Evolutionary conservation across 2,329 filamentous ascomycete species (phyloP).

Genomic region (Pseudocercospora musae): DNA sequence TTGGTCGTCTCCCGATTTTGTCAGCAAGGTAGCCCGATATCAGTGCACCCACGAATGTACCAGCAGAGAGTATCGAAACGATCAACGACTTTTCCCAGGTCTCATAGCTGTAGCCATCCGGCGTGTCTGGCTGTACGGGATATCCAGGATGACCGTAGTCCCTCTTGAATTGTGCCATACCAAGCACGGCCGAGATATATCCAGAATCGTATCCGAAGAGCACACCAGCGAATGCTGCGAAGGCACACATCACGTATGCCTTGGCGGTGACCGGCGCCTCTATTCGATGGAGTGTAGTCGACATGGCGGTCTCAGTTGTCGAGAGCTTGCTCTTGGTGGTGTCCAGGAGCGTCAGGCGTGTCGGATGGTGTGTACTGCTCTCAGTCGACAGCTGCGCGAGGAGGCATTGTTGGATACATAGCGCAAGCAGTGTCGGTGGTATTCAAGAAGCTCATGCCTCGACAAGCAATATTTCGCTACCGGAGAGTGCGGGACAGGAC

Average conservation of each 20-base stretch:
- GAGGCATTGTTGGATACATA: constrained; percentile 3
- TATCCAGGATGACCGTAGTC: constrained; percentile 31
- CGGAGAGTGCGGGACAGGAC: background rate
- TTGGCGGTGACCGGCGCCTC: constrained; percentile 38
- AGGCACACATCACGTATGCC: constrained; percentile 60
- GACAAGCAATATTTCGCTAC: background rate
- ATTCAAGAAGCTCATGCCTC: background rate
- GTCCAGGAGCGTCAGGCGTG: background rate
- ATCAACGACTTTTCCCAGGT: constrained; percentile 54
- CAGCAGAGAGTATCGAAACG: constrained; percentile 72
- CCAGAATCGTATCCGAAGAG: constrained; percentile 60
- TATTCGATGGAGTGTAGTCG: constrained; percentile 24
- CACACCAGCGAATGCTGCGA: constrained; percentile 59
- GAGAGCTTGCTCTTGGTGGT: background rate
- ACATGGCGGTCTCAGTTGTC: background rate
- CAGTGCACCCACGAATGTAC: constrained; percentile 73
- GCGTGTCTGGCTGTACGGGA: constrained; percentile 11
- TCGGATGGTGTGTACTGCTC: background rate
- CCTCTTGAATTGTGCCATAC: constrained; percentile 48
- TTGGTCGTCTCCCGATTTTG: constrained; percentile 61
- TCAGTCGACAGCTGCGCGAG: background rate
- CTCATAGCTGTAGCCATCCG: constrained; percentile 28
- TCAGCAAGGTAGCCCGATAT: constrained; percentile 58
- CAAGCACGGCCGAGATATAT: constrained; percentile 53
- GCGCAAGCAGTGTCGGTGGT: background rate